Conservation (phyloP, 75 land plant species). For the Selaginella tamariscina region DNA sequence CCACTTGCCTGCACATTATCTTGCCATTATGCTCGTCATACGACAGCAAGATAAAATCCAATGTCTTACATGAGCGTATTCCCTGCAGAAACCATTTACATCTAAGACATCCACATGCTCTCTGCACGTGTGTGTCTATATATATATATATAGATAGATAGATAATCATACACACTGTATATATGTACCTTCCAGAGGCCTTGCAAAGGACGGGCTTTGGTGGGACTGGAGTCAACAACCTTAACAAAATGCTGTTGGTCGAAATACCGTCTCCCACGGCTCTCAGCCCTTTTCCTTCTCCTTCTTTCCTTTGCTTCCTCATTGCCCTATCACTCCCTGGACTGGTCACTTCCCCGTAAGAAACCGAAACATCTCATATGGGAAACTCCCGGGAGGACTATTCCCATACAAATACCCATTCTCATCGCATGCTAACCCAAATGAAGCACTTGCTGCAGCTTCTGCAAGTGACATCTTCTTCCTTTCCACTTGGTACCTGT, state of each 20-base stretch:
- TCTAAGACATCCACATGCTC: too few species aligned
- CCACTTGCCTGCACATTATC: conserved; percentile 54
- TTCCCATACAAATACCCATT: conserved; percentile 5
- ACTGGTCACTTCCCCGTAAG: conserved; percentile 56
- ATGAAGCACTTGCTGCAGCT: conserved; percentile 23
- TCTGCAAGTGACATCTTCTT: conserved; percentile 20
- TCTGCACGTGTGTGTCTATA: too few species aligned
- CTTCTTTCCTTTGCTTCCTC: conserved; percentile 35
- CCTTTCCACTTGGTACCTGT: conserved; percentile 12
- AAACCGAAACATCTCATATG: conserved; percentile 60
- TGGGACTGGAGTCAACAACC: conserved; percentile 46
- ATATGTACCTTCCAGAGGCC: conserved; percentile 87
- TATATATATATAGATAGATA: neutral
- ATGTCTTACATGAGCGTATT: conserved; percentile 37
- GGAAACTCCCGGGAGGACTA: conserved; percentile 50
- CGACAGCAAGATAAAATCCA: conserved; percentile 63
- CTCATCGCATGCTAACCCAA: conserved; percentile 19
- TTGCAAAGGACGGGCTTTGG: conserved; percentile 61
- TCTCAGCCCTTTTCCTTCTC: conserved; percentile 19
- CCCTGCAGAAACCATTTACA: conserved; percentile 38
- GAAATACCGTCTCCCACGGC: conserved; percentile 30
- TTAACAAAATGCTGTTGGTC: conserved; percentile 80
- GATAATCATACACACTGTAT: neutral
- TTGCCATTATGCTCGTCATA: conserved; percentile 68
- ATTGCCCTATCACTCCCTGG: conserved; percentile 39